phyloP scores from a whole-genome alignment of 129 eudicot genomes.

The Pseudognaphalium luteoalbum region DNA sequence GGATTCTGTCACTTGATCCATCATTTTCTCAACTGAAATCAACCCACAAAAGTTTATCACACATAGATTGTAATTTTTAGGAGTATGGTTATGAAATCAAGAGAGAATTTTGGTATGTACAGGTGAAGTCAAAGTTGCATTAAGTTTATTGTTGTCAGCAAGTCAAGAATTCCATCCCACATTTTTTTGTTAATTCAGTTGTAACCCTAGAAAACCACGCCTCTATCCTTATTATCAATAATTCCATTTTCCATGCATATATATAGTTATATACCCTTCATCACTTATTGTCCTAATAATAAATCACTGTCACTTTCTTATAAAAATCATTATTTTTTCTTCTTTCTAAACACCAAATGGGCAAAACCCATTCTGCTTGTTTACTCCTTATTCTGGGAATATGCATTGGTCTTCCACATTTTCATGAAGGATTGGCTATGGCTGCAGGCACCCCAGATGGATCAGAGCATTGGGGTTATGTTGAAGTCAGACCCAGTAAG shows the following conservation, averaged over 20 bases:
- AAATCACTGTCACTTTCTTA: background rate
- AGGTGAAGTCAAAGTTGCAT: slow-evolving; percentile 9
- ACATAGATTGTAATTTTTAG: background rate
- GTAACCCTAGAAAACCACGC: slow-evolving; percentile 33
- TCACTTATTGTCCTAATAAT: background rate
- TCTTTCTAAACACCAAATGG: slow-evolving; percentile 18
- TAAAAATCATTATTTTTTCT: background rate
- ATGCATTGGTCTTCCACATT: slow-evolving; percentile 31
- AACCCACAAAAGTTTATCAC: background rate
- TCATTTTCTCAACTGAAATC: background rate
- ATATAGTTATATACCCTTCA: no score
- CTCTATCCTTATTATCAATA: slow-evolving; percentile 1
- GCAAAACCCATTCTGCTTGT: slow-evolving; percentile 1
- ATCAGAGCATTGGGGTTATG: slow-evolving; percentile 59
- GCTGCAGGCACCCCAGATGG: slow-evolving; percentile 44
- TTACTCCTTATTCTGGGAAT: slow-evolving; percentile 14
- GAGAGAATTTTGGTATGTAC: background rate
- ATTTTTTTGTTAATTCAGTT: slow-evolving; percentile 23
- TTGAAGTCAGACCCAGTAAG: slow-evolving; percentile 53
- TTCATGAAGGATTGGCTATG: slow-evolving; percentile 32
- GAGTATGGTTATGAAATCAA: background rate
- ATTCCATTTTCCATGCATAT: slow-evolving; percentile 30
- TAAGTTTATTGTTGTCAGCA: slow-evolving; percentile 23
- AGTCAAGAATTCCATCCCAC: slow-evolving; percentile 27
- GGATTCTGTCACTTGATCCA: background rate